These are phyloP conservation scores for Macadamia integrifolia DNA, from an alignment of 164 flowering plant species.

Conservation along the genomic window DNA sequence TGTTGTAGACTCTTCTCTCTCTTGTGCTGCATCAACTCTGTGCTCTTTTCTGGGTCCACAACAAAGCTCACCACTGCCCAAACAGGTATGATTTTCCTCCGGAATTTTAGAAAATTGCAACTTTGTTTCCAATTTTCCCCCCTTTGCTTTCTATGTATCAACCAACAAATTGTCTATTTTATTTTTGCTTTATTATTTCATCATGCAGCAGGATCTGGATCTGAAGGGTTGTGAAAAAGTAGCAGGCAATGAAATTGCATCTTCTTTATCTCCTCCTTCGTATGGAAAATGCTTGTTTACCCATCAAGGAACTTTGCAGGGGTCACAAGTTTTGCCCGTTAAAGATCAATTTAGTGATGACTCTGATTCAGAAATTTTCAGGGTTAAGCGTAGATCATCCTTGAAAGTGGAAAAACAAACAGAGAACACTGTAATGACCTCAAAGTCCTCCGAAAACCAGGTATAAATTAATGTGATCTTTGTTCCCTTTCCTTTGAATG, in stretches of 20 bases:
- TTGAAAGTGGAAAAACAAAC: slow-evolving; percentile 36
- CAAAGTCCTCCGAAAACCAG: slow-evolving; percentile 42
- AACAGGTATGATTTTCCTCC: slow-evolving; percentile 28
- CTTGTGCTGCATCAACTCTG: slow-evolving; percentile 31
- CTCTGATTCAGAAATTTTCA: slow-evolving; percentile 70
- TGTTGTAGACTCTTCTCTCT: slow-evolving; percentile 24
- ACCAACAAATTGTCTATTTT: no score
- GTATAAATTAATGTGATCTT: slow-evolving; percentile 22
- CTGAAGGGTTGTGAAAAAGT: slow-evolving; percentile 23
- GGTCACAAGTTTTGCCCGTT: slow-evolving; percentile 15
- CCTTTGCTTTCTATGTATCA: no score
- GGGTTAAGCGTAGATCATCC: slow-evolving; percentile 68
- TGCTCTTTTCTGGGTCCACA: slow-evolving; percentile 20
- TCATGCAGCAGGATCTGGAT: slow-evolving; percentile 17
- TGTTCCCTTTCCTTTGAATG: neutral
- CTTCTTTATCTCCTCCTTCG: slow-evolving; percentile 23
- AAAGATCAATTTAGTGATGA: slow-evolving; percentile 43
- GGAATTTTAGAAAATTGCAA: no score
- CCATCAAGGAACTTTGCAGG: slow-evolving; percentile 12
- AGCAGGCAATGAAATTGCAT: slow-evolving; percentile 20
- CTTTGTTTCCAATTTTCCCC: neutral
- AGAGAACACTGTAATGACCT: slow-evolving; percentile 17
- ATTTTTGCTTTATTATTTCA: neutral
- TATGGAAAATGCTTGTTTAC: slow-evolving; percentile 17
- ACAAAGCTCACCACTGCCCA: slow-evolving; percentile 12